A percentile compares a stretch with the other conserved stretches of the same genome.
Evolutionary conservation across 345 rosid species (phyloP).

Genomic region (Citropsis articulata): DNA sequence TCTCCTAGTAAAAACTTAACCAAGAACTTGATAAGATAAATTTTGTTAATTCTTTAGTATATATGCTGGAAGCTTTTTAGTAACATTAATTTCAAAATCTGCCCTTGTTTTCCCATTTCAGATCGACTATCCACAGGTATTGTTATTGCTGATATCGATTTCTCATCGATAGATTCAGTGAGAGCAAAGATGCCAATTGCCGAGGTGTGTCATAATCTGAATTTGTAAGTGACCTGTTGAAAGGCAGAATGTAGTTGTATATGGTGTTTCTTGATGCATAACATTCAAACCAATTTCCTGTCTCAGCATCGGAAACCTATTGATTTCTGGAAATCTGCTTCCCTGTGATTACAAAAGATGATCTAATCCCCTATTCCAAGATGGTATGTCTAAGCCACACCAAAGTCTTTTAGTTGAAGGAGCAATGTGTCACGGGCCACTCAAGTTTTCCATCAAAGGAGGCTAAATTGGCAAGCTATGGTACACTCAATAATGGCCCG

Average conservation of each 20-base stretch:
- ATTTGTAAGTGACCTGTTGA: constrained; percentile 27
- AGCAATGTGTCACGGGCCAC: too few species aligned
- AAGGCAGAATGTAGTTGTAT: neutral
- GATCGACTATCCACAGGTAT: constrained; percentile 79
- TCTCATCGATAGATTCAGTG: constrained; percentile 70
- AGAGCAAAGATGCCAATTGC: constrained; percentile 78
- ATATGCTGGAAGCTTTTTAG: constrained; percentile 5
- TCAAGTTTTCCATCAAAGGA: too few species aligned
- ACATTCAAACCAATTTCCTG: too few species aligned
- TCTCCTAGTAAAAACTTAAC: neutral
- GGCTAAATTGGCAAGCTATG: too few species aligned
- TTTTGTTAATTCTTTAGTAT: neutral
- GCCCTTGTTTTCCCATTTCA: constrained; percentile 26
- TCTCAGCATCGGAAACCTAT: constrained; percentile 26
- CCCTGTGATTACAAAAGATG: constrained; percentile 17
- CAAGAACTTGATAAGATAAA: neutral
- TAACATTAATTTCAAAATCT: neutral
- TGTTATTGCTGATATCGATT: constrained; percentile 76
- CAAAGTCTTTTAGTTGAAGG: neutral
- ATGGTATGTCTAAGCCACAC: neutral
- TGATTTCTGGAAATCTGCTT: constrained; percentile 53
- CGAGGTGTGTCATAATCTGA: constrained; percentile 39
- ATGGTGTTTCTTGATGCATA: constrained; percentile 14
- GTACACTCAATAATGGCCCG: too few species aligned
- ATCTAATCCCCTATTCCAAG: neutral